Evolutionary conservation across 768 basidiomycete species (phyloP), one percentile per base, ranked within the genome.

Genomic region (Rhodosporidiobolus odoratus): DNA sequence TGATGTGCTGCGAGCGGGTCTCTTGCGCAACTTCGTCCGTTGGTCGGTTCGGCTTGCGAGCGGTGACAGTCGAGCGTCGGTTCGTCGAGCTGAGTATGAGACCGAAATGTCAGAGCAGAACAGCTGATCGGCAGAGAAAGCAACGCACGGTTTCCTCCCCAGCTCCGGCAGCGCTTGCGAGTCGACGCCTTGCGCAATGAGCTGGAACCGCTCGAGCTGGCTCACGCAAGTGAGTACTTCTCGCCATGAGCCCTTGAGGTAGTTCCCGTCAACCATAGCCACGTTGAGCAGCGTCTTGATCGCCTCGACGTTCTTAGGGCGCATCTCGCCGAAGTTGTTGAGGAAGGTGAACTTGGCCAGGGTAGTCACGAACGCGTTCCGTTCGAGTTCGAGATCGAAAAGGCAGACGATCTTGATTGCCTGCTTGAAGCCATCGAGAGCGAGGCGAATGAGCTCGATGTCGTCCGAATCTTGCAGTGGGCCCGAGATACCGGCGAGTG

Each of bases 311-410:
- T 98, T 98, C 83, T 98, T 98, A 41, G 91, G 85, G 81, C 92
- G 94, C 96, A 99, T 99, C 83, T 98, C 96, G 64, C 93, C 92
- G 8, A 98, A 82, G 78, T 99, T 98, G 80, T 91, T 97, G 72
- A 98, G 83, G 84, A 96, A 96, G 0, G 96, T 99, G 80, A 98
- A 97, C 79, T 98, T 99, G 45, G 84, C 88, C 27, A 99, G 83
- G 0, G 96, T 99, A 27, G 94, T 93, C 54, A 99, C 92, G 78
- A 98, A 99, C 1, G 94, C 96, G 77, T 98, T 98, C n/a, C 96
- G 87, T 79, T 97, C 92, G 50, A 99, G 83, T 79, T 98, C 96
- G 74, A 98, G 83, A 77, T 98, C 95, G 78, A 99, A 99, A 80
- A 94, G 90, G 79, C 92, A 97, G 41, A 90, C 94, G 53, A 96